phyloP scores from a whole-genome alignment of 2,329 filamentous ascomycete genomes.

The Exophiala aquamarina region DNA sequence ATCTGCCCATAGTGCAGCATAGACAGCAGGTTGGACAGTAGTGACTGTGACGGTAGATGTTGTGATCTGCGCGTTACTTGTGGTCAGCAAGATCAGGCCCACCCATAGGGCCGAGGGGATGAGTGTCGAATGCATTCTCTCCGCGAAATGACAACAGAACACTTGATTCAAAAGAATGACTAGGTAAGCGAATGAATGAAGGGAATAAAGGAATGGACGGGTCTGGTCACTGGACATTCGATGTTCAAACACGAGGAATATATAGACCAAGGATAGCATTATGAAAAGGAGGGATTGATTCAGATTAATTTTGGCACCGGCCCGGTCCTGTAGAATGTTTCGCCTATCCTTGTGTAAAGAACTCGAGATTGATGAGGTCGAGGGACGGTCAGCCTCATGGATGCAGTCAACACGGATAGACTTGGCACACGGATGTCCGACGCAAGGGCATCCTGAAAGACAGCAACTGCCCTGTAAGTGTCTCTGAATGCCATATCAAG shows the following conservation, averaged over 20 bases:
- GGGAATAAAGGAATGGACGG: conserved; percentile 12
- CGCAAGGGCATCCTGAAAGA: conserved; percentile 16
- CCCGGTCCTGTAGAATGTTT: conserved; percentile 14
- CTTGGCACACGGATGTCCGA: conserved; percentile 13
- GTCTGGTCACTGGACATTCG: conserved; percentile 5
- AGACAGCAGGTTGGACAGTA: neutral
- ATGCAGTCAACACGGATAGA: neutral
- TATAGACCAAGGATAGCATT: conserved; percentile 10
- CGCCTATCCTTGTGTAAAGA: too few species aligned
- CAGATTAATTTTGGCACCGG: conserved; percentile 16
- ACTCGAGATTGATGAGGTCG: conserved; percentile 3
- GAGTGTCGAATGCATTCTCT: conserved; percentile 21
- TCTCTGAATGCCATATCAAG: too few species aligned
- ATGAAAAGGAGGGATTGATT: conserved; percentile 11
- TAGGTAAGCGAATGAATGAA: conserved; percentile 16
- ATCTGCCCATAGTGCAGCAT: conserved; percentile 14
- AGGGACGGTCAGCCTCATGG: conserved; percentile 2
- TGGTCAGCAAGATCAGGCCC: conserved; percentile 14
- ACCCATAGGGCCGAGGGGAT: conserved; percentile 19
- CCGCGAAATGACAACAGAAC: conserved; percentile 16
- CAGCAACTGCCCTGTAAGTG: too few species aligned
- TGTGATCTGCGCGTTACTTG: conserved; percentile 5
- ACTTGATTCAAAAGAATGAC: conserved; percentile 15
- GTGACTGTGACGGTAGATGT: neutral
- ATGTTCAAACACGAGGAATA: conserved; percentile 3